These are phyloP conservation scores for Lodderomyces orthopsilosis DNA, from an alignment of 1,139 yeast species.

Conservation along the genomic window DNA sequence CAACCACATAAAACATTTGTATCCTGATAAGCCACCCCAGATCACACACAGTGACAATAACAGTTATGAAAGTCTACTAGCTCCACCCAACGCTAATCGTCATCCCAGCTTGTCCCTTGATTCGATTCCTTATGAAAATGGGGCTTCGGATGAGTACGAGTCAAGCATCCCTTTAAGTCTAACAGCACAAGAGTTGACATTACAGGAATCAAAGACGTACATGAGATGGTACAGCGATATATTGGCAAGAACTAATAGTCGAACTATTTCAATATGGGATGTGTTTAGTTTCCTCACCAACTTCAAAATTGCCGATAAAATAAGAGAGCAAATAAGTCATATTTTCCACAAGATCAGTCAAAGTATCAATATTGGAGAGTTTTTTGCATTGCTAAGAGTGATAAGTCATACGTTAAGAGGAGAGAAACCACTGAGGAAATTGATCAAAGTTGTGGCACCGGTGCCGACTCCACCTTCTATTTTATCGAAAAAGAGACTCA, in stretches of 20 bases:
- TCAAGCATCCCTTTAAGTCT: slow-evolving; percentile 54
- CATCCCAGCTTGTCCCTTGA: slow-evolving; percentile 4
- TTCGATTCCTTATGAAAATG: slow-evolving; percentile 5
- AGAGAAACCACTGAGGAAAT: slow-evolving; percentile 45
- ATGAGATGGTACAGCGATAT: slow-evolving; percentile 77
- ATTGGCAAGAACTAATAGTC: slow-evolving; percentile 52
- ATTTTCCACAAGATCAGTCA: slow-evolving; percentile 50
- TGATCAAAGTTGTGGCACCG: slow-evolving; percentile 52
- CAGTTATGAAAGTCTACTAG: slow-evolving; percentile 9
- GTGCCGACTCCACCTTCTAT: slow-evolving; percentile 71
- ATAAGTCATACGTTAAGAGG: slow-evolving; percentile 57
- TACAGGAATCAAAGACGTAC: slow-evolving; percentile 67
- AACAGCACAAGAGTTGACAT: slow-evolving; percentile 57
- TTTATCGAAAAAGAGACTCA: slow-evolving; percentile 51
- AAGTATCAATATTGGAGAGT: slow-evolving; percentile 68
- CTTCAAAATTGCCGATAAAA: slow-evolving; percentile 47
- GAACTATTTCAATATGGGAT: slow-evolving; percentile 58
- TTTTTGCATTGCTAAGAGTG: slow-evolving; percentile 67
- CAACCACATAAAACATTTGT: slow-evolving; percentile 11
- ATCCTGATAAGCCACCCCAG: slow-evolving; percentile 11
- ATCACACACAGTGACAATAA: slow-evolving; percentile 11
- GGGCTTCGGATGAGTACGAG: slow-evolving; percentile 3
- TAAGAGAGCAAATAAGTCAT: slow-evolving; percentile 44
- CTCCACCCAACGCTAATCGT: slow-evolving; percentile 1
- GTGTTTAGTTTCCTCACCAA: slow-evolving; percentile 63